phyloP scores from a whole-genome alignment of 2,329 filamentous ascomycete species.

The Botryotinia calthae region DNA sequence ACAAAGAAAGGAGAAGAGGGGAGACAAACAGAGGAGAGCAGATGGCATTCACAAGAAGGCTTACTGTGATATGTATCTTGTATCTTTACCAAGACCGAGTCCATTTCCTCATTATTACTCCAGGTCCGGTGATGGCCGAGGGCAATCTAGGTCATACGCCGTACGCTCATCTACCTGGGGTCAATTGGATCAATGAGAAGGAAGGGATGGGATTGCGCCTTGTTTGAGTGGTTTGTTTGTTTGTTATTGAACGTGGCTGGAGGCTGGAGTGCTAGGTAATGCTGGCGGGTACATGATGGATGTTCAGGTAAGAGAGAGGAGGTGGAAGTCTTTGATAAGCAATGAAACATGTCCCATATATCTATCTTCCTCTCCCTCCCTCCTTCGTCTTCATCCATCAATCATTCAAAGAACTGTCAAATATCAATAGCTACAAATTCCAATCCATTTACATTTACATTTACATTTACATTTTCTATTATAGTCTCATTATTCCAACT shows the following conservation, averaged over 20 bases:
- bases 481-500: background rate
- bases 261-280: background rate
- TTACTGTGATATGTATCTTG: background rate
- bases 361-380: background rate
- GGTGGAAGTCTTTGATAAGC: conserved; percentile 6
- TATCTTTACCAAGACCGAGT: background rate
- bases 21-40: background rate
- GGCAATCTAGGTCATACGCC: background rate
- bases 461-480: background rate
- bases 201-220: background rate
- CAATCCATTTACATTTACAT: background rate
- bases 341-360: conserved; percentile 5
- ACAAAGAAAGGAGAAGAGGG: background rate
- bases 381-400: background rate
- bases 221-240: background rate
- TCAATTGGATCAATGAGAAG: background rate
- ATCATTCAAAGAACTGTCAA: background rate
- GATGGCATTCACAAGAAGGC: background rate
- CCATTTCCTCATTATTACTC: background rate
- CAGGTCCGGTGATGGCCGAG: conserved; percentile 1
- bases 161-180: background rate
- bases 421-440: background rate
- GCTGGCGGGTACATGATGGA: conserved; percentile 2
- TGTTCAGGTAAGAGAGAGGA: background rate
- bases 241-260: background rate